Evolutionary conservation across 2,329 filamentous ascomycete species (phyloP), one percentile per base, ranked within the genome.

Genomic region (Aspergillus sp.): DNA sequence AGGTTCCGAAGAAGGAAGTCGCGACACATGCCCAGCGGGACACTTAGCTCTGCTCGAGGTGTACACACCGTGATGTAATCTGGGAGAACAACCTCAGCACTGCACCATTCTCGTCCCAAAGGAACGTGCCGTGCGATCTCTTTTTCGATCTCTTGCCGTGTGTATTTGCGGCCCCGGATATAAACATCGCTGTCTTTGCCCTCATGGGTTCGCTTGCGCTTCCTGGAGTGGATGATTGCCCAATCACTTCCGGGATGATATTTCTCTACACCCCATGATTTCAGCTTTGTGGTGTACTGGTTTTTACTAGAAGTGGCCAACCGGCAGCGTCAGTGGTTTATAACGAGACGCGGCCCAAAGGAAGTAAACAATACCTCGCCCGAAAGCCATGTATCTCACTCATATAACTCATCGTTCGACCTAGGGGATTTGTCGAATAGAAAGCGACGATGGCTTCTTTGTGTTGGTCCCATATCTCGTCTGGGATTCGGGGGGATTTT

Each of bases 71-170:
- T 36, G 32, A 36, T 36, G 11, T 36, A n/a, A 36, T 36, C 14
- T 6, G 32, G 32, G 5, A 36, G 7, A 7, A 36, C 16, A 14
- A 2, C 13, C 4, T 23, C 47, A 9, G 47, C 13, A 4, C 10
- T 21, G 34, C 14, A 29, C 19, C 36, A 25, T 4, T 42, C 20
- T 38, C 32, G 31, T 16, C 14, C 34, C 36, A 21, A 42, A 19
- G 23, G 40, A 44, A 44, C 38, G 19, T 50, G 47, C 13, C 47
- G 47, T 5, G 47, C 47, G 17, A 50, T 50, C 16, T 50, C 47
- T 21, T 50, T 50, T n/a, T 50, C 29, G 16, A 36, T 11, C 19
- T 44, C n/a, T 36, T 14, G 4, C 16, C 5, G 1, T 2, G 25
- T 36, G 5, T n/a, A 23, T 13, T 34, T 50, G 16, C 47, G 47